These are phyloP conservation scores for Leccinum holopus DNA, from an alignment of 1,284 basidiomycete genomes.

Conservation along the genomic window DNA sequence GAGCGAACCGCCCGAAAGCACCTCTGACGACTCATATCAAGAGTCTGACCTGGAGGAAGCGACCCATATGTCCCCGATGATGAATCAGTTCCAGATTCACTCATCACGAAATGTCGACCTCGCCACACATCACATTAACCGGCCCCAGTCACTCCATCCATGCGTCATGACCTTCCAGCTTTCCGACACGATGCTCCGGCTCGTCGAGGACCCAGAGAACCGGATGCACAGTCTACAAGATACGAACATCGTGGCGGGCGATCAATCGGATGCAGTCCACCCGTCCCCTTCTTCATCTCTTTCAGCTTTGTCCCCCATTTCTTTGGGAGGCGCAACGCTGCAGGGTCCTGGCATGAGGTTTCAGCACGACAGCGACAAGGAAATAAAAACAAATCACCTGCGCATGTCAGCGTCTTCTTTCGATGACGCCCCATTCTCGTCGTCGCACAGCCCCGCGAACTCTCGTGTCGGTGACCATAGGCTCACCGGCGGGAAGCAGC, in stretches of 20 bases:
- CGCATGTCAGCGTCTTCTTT: constrained; percentile 14
- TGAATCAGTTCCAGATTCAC: constrained; percentile 33
- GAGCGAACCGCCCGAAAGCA: constrained; percentile 35
- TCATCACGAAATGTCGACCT: constrained; percentile 14
- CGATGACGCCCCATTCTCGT: constrained; percentile 6
- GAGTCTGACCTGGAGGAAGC: constrained; percentile 34
- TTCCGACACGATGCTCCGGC: constrained; percentile 26
- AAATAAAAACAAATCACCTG: constrained; percentile 13
- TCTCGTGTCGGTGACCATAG: constrained; percentile 13
- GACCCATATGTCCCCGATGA: constrained; percentile 34
- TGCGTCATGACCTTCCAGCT: constrained; percentile 35
- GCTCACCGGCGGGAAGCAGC: constrained; percentile 11
- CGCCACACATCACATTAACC: constrained; percentile 8
- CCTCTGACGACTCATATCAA: constrained; percentile 33
- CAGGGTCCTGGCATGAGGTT: constrained; percentile 33
- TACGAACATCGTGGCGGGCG: constrained; percentile 19
- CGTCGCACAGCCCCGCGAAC: constrained; percentile 10
- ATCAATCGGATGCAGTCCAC: constrained; percentile 15
- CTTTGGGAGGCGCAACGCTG: constrained; percentile 6
- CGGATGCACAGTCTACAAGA: constrained; percentile 19
- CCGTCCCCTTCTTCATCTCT: constrained; percentile 7
- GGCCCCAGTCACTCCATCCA: constrained; percentile 23
- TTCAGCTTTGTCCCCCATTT: constrained; percentile 3
- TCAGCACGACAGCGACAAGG: constrained; percentile 19
- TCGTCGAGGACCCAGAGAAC: constrained; percentile 32